A percentile compares a stretch with the other conserved stretches of the same genome.
phyloP scores from a whole-genome alignment of 495 filamentous ascomycete species.

The Cetradonia linearis region DNA sequence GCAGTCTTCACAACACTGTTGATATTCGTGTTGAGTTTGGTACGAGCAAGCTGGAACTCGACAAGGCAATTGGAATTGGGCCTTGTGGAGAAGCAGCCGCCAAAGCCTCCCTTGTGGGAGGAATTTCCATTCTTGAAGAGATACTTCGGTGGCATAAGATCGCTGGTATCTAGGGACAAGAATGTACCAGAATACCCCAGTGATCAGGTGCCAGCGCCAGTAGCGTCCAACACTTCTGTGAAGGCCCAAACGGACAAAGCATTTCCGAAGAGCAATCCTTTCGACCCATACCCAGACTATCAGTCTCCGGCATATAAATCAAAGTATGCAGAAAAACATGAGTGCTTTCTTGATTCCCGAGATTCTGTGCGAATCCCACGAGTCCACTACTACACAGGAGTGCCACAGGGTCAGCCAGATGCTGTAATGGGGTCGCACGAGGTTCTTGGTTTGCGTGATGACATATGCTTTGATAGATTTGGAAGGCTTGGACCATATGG shows the following conservation, averaged over 20 bases:
- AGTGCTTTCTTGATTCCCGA: constrained; percentile 65
- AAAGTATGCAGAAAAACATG: constrained; percentile 52
- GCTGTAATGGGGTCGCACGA: constrained; percentile 73
- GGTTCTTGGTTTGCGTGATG: constrained; percentile 66
- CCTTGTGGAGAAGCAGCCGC: constrained; percentile 36
- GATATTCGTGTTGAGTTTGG: constrained; percentile 59
- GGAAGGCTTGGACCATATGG: constrained; percentile 85
- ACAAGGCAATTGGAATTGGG: constrained; percentile 45
- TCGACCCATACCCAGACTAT: constrained; percentile 62
- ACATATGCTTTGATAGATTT: constrained; percentile 90
- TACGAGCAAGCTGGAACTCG: constrained; percentile 58
- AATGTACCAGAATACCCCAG: constrained; percentile 67
- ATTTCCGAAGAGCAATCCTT: constrained; percentile 46
- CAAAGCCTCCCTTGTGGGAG: constrained; percentile 66
- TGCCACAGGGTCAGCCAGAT: constrained; percentile 72
- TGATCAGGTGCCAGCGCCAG: constrained; percentile 35
- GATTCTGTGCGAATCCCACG: constrained; percentile 52
- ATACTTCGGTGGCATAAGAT: constrained; percentile 74
- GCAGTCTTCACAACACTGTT: constrained; percentile 56
- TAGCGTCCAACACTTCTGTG: constrained; percentile 18
- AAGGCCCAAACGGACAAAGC: constrained; percentile 23
- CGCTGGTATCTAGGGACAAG: constrained; percentile 47
- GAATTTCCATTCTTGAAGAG: constrained; percentile 67
- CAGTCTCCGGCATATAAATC: constrained; percentile 45
- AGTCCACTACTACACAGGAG: constrained; percentile 60